Percentiles rank a stretch among this genome's conserved stretches.
These are phyloP conservation scores for Lepidium sativum DNA, from an alignment of 345 rosid species.

Conservation along the genomic window DNA sequence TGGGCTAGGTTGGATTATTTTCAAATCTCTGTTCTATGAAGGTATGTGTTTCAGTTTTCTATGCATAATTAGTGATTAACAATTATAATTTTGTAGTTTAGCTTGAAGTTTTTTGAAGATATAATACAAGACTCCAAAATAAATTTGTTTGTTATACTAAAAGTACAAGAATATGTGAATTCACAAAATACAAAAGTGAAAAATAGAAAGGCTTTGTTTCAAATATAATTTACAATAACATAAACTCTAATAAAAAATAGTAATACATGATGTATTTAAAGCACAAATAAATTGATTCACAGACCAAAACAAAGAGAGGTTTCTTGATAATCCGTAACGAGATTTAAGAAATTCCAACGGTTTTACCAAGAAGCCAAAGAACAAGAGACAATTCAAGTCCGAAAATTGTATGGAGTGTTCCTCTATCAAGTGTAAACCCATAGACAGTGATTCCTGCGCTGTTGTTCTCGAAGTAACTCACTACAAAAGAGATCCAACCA, in stretches of 20 bases:
- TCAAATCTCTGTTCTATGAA: background rate
- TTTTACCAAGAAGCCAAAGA: conserved; percentile 91
- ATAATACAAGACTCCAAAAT: background rate
- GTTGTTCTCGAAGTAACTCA: conserved; percentile 87
- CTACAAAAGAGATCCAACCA: conserved; percentile 32
- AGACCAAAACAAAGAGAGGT: background rate
- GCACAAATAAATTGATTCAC: background rate
- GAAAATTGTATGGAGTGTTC: conserved; percentile 76
- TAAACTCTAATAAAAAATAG: conserved; percentile 1
- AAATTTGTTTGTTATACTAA: background rate
- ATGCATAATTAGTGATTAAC: background rate
- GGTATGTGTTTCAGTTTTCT: background rate
- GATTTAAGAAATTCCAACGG: conserved; percentile 55
- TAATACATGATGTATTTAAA: background rate
- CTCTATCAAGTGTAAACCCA: conserved; percentile 77
- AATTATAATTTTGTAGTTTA: background rate
- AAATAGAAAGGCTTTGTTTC: too few relatives aligned
- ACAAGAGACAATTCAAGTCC: conserved; percentile 85
- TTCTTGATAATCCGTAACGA: background rate
- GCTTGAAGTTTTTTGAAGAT: background rate
- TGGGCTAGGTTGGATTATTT: background rate
- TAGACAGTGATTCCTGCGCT: conserved; percentile 80
- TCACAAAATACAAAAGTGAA: background rate
- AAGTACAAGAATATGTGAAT: background rate
- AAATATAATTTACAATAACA: too few relatives aligned